Evolutionary conservation across 495 filamentous ascomycete genomes (phyloP).

Genomic region (Podospora anserina): DNA sequence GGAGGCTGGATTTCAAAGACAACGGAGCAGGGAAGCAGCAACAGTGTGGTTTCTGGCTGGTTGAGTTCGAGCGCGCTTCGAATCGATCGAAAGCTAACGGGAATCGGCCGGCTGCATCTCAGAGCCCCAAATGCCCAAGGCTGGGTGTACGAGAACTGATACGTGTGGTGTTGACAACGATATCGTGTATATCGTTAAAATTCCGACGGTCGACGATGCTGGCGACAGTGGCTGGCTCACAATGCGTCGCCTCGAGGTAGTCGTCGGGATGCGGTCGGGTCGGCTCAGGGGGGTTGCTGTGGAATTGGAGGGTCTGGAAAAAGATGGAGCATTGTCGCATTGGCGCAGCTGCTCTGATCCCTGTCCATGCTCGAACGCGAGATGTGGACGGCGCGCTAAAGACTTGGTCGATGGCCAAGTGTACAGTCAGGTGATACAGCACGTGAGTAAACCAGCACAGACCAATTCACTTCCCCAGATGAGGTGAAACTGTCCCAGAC

Average conservation of each 20-base stretch:
- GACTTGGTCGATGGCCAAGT: background rate
- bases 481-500: background rate
- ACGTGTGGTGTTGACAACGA: background rate
- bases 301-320: slow-evolving; percentile 7
- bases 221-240: background rate
- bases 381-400: background rate
- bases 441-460: background rate
- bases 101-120: background rate
- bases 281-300: slow-evolving; percentile 13
- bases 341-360: slow-evolving; percentile 6
- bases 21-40: background rate
- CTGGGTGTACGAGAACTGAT: background rate
- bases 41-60: background rate
- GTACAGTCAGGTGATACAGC: background rate
- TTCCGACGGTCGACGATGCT: background rate
- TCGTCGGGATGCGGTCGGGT: slow-evolving; percentile 6
- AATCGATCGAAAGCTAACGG: background rate
- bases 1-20: background rate
- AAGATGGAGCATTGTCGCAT: slow-evolving; percentile 14
- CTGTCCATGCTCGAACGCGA: slow-evolving; percentile 2
- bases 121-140: background rate
- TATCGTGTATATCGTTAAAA: background rate
- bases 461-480: background rate
- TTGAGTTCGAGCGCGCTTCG: background rate
- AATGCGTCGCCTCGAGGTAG: background rate